These are phyloP conservation scores for Clarkia xantiana DNA, from an alignment of 345 rosid genomes.

Conservation along the genomic window DNA sequence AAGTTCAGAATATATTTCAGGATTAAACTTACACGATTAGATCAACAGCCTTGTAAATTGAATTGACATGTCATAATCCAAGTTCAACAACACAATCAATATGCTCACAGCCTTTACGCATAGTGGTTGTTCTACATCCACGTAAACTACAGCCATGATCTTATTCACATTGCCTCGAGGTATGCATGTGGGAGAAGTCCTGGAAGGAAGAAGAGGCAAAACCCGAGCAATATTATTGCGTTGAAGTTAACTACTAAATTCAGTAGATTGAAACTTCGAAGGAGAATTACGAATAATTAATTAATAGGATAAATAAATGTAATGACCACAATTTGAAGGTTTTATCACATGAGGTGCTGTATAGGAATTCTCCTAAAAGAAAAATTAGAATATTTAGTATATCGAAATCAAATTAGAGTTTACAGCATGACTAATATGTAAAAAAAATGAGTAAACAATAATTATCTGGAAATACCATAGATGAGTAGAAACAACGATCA, in stretches of 20 bases:
- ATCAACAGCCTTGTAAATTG: no score
- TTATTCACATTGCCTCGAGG: slow-evolving; percentile 81
- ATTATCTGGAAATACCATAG: no score
- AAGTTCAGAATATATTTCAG: no score
- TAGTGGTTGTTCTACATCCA: slow-evolving; percentile 46
- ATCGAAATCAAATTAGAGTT: no score
- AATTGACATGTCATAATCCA: no score
- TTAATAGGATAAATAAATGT: slow-evolving; percentile 39
- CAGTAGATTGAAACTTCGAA: neutral
- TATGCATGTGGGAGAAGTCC: slow-evolving; percentile 74
- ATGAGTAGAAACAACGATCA: slow-evolving; percentile 6
- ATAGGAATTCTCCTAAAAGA: slow-evolving; percentile 60
- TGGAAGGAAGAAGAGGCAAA: no score
- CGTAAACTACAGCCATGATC: slow-evolving; percentile 56
- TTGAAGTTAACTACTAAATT: neutral
- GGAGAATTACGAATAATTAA: neutral
- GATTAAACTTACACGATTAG: no score
- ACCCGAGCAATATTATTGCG: no score
- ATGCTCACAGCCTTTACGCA: no score
- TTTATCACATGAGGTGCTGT: slow-evolving; percentile 79
- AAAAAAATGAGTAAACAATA: neutral
- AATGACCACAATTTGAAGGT: slow-evolving; percentile 71
- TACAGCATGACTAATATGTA: neutral
- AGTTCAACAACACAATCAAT: no score
- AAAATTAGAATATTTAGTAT: slow-evolving; percentile 5